Evolutionary conservation across 768 basidiomycete genomes (phyloP), one percentile per base, ranked within the genome.

Genomic region (Boletus insuetus): DNA sequence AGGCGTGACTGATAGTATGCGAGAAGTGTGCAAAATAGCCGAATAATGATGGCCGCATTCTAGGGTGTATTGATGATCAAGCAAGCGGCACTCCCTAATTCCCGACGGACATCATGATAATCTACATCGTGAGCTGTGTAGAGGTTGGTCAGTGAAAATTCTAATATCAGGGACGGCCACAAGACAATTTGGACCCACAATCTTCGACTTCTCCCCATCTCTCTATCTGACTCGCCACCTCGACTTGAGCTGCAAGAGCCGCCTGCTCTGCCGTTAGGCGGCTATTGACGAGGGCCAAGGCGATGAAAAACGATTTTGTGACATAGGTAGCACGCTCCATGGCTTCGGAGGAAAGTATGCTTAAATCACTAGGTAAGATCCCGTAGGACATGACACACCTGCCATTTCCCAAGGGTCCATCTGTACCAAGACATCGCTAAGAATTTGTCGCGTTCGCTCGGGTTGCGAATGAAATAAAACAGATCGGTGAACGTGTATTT

Each of bases 191-290:
- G 43, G 31, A 79, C 97, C 78, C 65, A 98, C 96, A 92, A 70
- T 98, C 97, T 77, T 98, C 97, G 0, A 99, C 97, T 74, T 98
- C 96, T n/a, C 97, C 97, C 97, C 97, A 99, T 46, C 86, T 81
- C 71, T 95, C 85, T 56, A 98, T 98, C 74, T 98, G 96, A 69
- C 93, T 95, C 58, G 86, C 79, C 0, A 99, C 96, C 73, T 99
- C 97, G 9, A 96, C 95, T 49, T 89, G 87, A 8, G 93, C 82
- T 0, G 91, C 92, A 47, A 84, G 71, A 3, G 94, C 83, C 10
- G 96, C 95, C 66, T 93, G 77, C 64, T 99, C 91, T 1, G 85
- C 91, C 4, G 83, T 83, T 40, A 98, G 68, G 54, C 79, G 82
- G 34, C 84, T 86, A 63, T 83, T 84, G 32, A 94, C 84, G 32